phyloP scores from a whole-genome alignment of 192 early-diverging fungal genomes.

The Coemansia sp. region DNA sequence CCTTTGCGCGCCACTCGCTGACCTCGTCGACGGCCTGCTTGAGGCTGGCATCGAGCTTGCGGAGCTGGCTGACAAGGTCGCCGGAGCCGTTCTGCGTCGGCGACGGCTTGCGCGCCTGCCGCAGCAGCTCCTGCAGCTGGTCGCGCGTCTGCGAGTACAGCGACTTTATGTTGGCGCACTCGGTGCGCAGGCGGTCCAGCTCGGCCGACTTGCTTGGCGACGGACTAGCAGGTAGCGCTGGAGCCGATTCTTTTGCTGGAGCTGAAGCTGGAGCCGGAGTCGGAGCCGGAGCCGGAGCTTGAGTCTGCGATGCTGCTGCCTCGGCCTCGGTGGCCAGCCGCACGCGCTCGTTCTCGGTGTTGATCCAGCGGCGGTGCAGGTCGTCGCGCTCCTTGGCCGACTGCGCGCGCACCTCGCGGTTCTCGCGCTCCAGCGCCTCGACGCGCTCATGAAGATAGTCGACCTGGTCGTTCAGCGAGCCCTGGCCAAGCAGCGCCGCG shows the following conservation, averaged over 20 bases:
- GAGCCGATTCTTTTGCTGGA: not conserved
- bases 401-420: slow-evolving; percentile 31
- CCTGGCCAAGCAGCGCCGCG: too few species aligned
- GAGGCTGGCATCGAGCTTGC: slow-evolving; percentile 33
- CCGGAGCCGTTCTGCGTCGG: not conserved
- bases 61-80: slow-evolving; percentile 39
- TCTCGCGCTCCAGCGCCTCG: slow-evolving; percentile 35
- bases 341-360: slow-evolving; percentile 49
- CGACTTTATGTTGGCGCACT: slow-evolving; percentile 48
- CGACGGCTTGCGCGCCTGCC: not conserved
- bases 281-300: too few species aligned
- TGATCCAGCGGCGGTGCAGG: slow-evolving; percentile 36
- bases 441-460: slow-evolving; percentile 48
- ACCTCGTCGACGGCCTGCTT: slow-evolving; percentile 45
- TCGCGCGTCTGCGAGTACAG: slow-evolving; percentile 53
- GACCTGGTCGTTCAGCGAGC: slow-evolving; percentile 45
- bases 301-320: too few species aligned
- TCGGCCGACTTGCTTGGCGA: slow-evolving; percentile 14
- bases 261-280: not conserved
- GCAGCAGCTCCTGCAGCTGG: slow-evolving; percentile 46
- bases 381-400: slow-evolving; percentile 41
- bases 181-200: slow-evolving; percentile 29
- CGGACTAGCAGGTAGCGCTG: slow-evolving; percentile 39
- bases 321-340: slow-evolving; percentile 6
- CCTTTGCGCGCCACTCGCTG: slow-evolving; percentile 33